Conservation (phyloP, 345 rosid species). For the Toxicodendron radicans region DNA sequence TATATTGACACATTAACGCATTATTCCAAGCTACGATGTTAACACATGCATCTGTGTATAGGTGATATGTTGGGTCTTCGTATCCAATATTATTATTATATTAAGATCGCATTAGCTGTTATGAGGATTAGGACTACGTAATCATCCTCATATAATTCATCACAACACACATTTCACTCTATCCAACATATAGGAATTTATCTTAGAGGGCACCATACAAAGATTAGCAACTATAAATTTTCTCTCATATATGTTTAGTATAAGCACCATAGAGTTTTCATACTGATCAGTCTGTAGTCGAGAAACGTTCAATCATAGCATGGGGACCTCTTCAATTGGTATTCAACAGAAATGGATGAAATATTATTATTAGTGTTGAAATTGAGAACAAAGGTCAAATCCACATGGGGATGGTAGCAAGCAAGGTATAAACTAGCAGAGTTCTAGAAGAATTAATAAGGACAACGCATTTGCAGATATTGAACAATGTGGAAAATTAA, state of each 20-base stretch:
- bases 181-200: background rate
- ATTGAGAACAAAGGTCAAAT: slow-evolving; percentile 16
- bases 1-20: background rate
- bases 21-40: no score
- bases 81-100: background rate
- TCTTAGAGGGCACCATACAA: background rate
- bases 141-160: background rate
- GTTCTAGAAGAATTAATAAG: slow-evolving; percentile 18
- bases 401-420: slow-evolving; percentile 6
- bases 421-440: background rate
- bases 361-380: slow-evolving; percentile 5
- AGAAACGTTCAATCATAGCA: background rate
- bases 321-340: background rate
- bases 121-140: background rate
- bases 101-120: background rate
- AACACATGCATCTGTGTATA: background rate
- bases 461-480: slow-evolving; percentile 2
- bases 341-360: background rate
- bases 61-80: background rate
- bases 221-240: background rate
- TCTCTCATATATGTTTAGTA: no score
- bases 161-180: background rate
- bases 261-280: background rate
- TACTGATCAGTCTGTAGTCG: background rate
- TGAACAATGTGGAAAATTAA: slow-evolving; percentile 3